Evolutionary conservation across 106 monocot species (phyloP).

Genomic region (Apostasia ramifera): DNA sequence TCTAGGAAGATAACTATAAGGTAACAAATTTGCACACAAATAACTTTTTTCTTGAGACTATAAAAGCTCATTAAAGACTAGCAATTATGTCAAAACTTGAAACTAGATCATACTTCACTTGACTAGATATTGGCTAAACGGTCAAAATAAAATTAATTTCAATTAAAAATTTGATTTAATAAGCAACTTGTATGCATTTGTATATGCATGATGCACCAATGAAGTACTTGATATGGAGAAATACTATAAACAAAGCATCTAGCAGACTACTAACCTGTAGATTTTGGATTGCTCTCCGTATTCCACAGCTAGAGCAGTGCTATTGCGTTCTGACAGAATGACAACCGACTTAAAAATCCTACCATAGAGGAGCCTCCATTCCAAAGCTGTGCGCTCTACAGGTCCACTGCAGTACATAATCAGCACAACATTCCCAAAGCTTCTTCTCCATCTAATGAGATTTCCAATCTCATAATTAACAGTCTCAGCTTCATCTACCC

Average conservation of each 20-base stretch:
- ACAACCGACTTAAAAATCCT: conserved; percentile 89
- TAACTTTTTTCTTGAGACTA: too few species aligned
- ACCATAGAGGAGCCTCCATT: conserved; percentile 90
- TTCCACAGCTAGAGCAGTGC: conserved; percentile 48
- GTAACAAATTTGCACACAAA: too few species aligned
- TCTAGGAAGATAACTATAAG: too few species aligned
- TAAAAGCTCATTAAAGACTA: too few species aligned
- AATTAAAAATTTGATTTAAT: too few species aligned
- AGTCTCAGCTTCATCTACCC: conserved; percentile 65
- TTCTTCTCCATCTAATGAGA: conserved; percentile 75
- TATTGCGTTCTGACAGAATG: conserved; percentile 60
- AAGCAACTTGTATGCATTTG: too few species aligned
- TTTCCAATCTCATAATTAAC: conserved; percentile 83
- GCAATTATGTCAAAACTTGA: too few species aligned
- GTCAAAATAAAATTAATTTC: too few species aligned
- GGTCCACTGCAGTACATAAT: conserved; percentile 53
- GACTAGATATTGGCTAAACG: too few species aligned
- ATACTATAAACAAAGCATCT: neutral
- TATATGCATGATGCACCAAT: too few species aligned
- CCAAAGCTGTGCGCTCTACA: conserved; percentile 69
- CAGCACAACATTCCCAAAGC: conserved; percentile 78
- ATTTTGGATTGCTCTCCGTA: conserved; percentile 27
- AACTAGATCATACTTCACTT: too few species aligned
- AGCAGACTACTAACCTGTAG: conserved; percentile 46
- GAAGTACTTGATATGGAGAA: neutral